Base-by-base conservation (phyloP, 129 eudicot species). In the Glebionis coronaria region DNA sequence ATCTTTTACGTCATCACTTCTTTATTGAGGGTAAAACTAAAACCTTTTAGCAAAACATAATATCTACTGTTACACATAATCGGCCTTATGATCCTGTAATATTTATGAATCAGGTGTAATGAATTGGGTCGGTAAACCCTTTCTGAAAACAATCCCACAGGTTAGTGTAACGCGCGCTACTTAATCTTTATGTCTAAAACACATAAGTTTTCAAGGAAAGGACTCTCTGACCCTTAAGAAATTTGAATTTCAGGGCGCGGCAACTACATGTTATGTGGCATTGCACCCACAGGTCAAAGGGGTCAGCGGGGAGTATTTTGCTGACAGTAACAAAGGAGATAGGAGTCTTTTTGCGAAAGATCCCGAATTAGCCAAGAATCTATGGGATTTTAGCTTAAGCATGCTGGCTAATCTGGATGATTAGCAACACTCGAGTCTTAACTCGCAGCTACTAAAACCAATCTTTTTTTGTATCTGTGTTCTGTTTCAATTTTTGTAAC, bases 351-450 rank as follows among this genome's bases (percentile, higher is more conserved):
- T 29, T 25, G 82, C 83, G 3, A 63, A 68, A 56, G 95, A 88
- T 78, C 73, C 80, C 46, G 84, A 85, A 54, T 58, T 88, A 75
- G 89, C 91, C 2, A 83, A 85, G 78, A 92, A 82, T 68, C 73
- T 92, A 15, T 88, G 96, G 98, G 98, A 92, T 50, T 80, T 88
- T 79, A 92, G 98, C 77, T 73, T 80, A 78, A 61, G 63, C 59
- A 61, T 93, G 28, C 15, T 6, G 23, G 50, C 8, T 44, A 54
- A 12, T 12, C 0, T 54, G 7, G 15, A 38, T 55, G 56, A 44
- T 38, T 38, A 27, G 42, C 42, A 35, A 35, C 42, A 6, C 46
- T 31, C 20, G 51, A 8, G n/a, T 68, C 42, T 51, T 31, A 28
- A 67, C 19, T 67, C 29, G 61, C 71, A 9, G 35, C 2, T 27